Evolutionary conservation across 177 flowering plant species (phyloP).

Genomic region (Vitis hybrid): DNA sequence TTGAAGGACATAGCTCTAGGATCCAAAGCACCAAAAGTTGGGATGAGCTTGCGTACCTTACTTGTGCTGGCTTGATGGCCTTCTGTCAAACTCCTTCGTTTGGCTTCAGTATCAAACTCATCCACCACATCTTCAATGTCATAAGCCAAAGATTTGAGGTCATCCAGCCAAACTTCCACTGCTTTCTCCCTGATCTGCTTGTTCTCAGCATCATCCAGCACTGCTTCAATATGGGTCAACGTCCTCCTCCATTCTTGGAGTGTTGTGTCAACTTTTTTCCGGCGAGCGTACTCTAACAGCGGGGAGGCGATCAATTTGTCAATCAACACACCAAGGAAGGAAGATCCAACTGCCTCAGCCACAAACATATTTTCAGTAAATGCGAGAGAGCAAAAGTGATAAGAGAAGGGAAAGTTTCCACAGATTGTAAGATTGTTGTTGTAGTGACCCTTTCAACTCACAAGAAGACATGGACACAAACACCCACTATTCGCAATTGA

Average conservation of each 20-base stretch:
- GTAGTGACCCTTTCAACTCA: no score
- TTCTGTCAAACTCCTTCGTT: neutral
- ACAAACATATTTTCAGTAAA: no score
- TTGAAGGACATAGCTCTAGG: neutral
- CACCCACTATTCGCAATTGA: no score
- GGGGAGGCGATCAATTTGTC: neutral
- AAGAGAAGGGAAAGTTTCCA: no score
- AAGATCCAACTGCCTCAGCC: neutral
- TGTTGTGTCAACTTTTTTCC: neutral
- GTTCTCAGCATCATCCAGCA: constrained; percentile 15
- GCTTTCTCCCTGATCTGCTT: neutral
- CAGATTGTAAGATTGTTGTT: no score
- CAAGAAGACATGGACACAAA: no score
- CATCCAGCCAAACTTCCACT: constrained; percentile 10
- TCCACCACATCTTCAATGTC: constrained; percentile 27
- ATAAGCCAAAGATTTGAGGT: constrained; percentile 15
- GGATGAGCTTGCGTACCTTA: neutral
- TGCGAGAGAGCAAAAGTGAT: no score
- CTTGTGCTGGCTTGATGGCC: neutral
- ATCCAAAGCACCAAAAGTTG: neutral
- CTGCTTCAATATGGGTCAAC: neutral
- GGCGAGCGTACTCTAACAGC: neutral
- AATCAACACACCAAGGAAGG: neutral
- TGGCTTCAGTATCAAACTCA: constrained; percentile 15
- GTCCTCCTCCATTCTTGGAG: no score